phyloP scores from a whole-genome alignment of 495 filamentous ascomycete genomes.

The Hypoxylon crocopeplum region DNA sequence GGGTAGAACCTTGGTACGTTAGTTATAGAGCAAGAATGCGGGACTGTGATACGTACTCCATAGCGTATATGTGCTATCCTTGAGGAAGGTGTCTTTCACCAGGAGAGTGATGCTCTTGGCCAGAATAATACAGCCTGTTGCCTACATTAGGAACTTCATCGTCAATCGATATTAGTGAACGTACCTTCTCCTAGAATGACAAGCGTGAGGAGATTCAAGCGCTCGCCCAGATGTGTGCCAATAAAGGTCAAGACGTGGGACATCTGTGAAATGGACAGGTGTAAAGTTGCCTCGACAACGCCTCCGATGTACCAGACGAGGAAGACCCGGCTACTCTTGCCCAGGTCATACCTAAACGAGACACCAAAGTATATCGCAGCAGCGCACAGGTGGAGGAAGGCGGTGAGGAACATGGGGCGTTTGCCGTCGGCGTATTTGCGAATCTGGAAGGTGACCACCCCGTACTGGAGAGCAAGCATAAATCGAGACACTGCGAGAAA shows the following conservation, averaged over 20 bases:
- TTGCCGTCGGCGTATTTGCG: constrained; percentile 51
- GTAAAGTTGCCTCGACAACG: constrained; percentile 59
- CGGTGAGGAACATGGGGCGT: constrained; percentile 48
- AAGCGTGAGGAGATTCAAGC: constrained; percentile 71
- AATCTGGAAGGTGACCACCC: constrained; percentile 54
- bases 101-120: constrained; percentile 33
- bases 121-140: constrained; percentile 31
- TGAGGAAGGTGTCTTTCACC: constrained; percentile 41
- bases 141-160: neutral
- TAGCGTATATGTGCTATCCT: constrained; percentile 50
- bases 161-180: neutral
- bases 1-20: constrained; percentile 34
- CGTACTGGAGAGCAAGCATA: constrained; percentile 65
- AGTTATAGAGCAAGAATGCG: constrained; percentile 18
- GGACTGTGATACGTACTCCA: constrained; percentile 37
- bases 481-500: constrained; percentile 66
- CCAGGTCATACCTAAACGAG: constrained; percentile 40
- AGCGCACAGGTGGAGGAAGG: constrained; percentile 49
- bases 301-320: constrained; percentile 67
- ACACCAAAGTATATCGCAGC: constrained; percentile 59
- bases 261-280: constrained; percentile 61
- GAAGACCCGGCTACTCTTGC: constrained; percentile 48
- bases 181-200: constrained; percentile 74
- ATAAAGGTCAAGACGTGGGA: constrained; percentile 67
- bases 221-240: constrained; percentile 68